Conservation (phyloP, 169 alveolate species). For the Cryptosporidium canis region DNA sequence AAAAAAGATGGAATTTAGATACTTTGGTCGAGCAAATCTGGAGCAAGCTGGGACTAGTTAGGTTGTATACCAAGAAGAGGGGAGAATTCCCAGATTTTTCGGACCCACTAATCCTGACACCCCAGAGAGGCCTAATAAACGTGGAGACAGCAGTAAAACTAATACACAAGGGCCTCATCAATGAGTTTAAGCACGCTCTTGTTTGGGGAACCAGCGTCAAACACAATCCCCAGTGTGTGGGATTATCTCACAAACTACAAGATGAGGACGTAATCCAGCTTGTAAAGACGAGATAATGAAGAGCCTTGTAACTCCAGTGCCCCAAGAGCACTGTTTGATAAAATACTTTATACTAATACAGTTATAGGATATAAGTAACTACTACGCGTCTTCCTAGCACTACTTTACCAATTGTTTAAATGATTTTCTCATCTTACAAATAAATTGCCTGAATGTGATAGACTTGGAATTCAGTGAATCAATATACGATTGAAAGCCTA, state of each 20-base stretch:
- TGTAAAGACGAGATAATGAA: constrained; percentile 78
- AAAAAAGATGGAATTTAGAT: constrained; percentile 83
- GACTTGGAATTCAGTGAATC: constrained; percentile 23
- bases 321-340: background rate
- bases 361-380: background rate
- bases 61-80: constrained; percentile 89
- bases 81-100: constrained; percentile 88
- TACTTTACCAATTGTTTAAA: constrained; percentile 27
- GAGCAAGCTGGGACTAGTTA: constrained; percentile 87
- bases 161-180: constrained; percentile 85
- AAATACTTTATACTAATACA: background rate
- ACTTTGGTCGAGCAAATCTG: constrained; percentile 86
- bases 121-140: constrained; percentile 86
- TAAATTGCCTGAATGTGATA: constrained; percentile 47
- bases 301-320: too few relatives aligned
- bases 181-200: constrained; percentile 85
- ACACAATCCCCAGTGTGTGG: constrained; percentile 88
- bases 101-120: constrained; percentile 87
- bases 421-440: constrained; percentile 53
- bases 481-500: background rate
- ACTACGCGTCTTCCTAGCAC: too few relatives aligned
- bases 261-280: constrained; percentile 91
- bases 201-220: constrained; percentile 91
- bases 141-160: constrained; percentile 83
- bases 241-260: constrained; percentile 82